Evolutionary conservation across 1,139 yeast genomes (phyloP), one percentile per base, ranked within the genome.

Genomic region (Scheffersomyces illinoinensis): DNA sequence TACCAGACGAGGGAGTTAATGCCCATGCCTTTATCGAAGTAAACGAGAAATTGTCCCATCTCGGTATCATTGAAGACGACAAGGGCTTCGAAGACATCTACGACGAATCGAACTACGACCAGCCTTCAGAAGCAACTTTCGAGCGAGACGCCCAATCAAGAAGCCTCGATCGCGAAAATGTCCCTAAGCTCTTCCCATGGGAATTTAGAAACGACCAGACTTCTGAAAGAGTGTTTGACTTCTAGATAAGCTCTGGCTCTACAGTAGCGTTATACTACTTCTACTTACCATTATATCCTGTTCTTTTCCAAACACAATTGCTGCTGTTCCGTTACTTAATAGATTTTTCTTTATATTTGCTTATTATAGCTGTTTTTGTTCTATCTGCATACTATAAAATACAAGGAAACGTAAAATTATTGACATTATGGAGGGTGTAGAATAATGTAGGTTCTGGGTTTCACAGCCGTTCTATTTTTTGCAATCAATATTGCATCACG

Each of bases 101-200:
- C 26, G 51, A 48, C 19, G 51, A 48, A 48, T 14, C 21, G n/a
- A n/a, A 6, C 18, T 20, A 20, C 51, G 51, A 48, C n/a, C 26
- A 48, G n/a, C 14, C 21, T 7, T 14, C 8, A 48, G 51, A 21
- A 48, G 26, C 17, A 21, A 24, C 17, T 6, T 18, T 20, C 3
- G 21, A 20, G 26, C n/a, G n/a, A 17, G 24, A 48, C 12, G 50
- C 17, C 17, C 24, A 20, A 21, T 19, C 24, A 17, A 14, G 10
- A 4, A 24, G 21, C 14, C 14, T 49, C 17, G 57, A 55, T 20
- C 52, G 24, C 23, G 24, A 17, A 21, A 47, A 50, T 2, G 61
- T 66, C 21, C 69, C 70, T 8, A 71, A 69, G 57, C 58, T 78
- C 20, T 78, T 78, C 61, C 82, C 82, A 0, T 78, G 82, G 82